Base-by-base conservation (phyloP, 257 asterid genomes). In the Coffea canephora region DNA sequence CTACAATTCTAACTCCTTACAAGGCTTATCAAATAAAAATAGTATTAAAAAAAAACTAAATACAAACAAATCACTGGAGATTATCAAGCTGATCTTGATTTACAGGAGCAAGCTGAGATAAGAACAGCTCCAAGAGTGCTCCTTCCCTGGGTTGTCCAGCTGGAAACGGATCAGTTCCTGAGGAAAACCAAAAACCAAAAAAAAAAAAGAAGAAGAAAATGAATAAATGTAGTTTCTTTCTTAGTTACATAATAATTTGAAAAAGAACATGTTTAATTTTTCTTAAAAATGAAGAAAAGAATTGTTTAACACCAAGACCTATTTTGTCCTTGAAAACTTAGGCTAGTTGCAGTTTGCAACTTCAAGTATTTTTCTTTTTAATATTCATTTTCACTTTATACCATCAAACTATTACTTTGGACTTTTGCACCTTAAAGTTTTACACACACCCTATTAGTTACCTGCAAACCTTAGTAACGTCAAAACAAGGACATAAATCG, bases 91-190 rank as follows among this genome's bases (percentile, higher is more conserved):
- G 89, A 71, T 87, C 87, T 77, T 82, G 91, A 84, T 85, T 77
- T 65, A 82, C 90, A 7, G 95, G 94, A 1, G 90, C 85, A 65
- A 93, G 91, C 74, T 87, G 95, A 49, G 97, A 91, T 49, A 90
- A 83, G 73, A 85, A 90, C 80, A 89, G 87, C 61, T 93, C 95
- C 75, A 90, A 89, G 10, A 92, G 87, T 2, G 94, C 95, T 76
- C 89, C 77, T 81, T 93, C 96, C 83, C 96, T 87, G 12, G 93
- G 95, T 75, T 85, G 95, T 13, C 89, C 16, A 31, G 74, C 81
- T 0, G 91, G 92, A 76, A 88, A 91, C 1, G 91, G 88, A 82
- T 88, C 91, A 16, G 55, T 84, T 46, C 82, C 93, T 87, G 85
- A 59, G 78, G 72, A 55, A 69, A 76, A 49, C 43, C 4, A 31